Evolutionary conservation across 441 rosid genomes (phyloP).

Genomic region (Lepidium campestre): DNA sequence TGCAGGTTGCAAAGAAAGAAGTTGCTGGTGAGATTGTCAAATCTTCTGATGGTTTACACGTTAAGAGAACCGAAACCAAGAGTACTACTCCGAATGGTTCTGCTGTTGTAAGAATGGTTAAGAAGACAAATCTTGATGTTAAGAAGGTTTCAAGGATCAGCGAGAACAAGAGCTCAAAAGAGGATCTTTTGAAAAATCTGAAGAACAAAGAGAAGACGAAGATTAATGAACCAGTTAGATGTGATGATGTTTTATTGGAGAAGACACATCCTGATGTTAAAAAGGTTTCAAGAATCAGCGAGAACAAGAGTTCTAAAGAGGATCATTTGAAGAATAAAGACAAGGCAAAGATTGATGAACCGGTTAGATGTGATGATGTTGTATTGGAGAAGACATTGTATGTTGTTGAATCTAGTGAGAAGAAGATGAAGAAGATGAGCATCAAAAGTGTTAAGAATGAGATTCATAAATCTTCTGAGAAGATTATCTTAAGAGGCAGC

Average conservation of each 20-base stretch:
- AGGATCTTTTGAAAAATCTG: neutral
- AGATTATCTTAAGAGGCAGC: slow-evolving; percentile 21
- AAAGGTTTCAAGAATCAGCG: neutral
- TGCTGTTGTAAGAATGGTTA: slow-evolving; percentile 7
- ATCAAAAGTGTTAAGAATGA: slow-evolving; percentile 19
- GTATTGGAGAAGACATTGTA: slow-evolving; percentile 22
- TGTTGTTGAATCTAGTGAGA: slow-evolving; percentile 20
- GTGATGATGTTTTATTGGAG: neutral
- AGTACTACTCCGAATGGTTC: slow-evolving; percentile 8
- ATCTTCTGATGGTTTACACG: slow-evolving; percentile 8
- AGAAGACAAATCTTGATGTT: slow-evolving; percentile 16
- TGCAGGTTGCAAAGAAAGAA: slow-evolving; percentile 18
- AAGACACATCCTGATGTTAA: neutral
- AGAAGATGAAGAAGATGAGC: slow-evolving; percentile 18
- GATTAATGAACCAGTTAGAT: neutral
- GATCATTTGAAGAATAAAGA: neutral
- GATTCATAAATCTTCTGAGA: slow-evolving; percentile 14
- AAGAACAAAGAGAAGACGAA: neutral
- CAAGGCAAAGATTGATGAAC: neutral
- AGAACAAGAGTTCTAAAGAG: neutral
- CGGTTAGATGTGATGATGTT: neutral
- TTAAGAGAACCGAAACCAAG: slow-evolving; percentile 10
- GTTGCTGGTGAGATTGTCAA: neutral
- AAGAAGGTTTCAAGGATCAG: slow-evolving; percentile 6
- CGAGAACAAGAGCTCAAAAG: neutral